Percentiles rank a stretch among this genome's conserved stretches.
Conservation (phyloP, 2,329 filamentous ascomycete species). For the Clathrospora elynae region DNA sequence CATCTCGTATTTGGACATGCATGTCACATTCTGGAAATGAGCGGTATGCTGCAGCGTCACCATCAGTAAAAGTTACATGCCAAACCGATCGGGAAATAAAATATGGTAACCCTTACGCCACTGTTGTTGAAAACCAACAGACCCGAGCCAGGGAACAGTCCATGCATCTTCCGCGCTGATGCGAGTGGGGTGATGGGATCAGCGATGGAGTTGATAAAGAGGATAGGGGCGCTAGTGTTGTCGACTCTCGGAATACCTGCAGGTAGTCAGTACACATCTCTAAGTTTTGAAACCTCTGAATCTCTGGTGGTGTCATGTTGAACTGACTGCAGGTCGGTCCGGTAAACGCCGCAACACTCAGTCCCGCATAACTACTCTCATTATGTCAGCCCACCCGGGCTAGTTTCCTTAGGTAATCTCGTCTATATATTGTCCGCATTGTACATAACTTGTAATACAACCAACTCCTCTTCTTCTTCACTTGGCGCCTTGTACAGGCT, state of each 20-base stretch:
- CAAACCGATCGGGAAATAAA: background rate
- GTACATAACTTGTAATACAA: no score
- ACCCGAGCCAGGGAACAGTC: slow-evolving; percentile 47
- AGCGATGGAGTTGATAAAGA: slow-evolving; percentile 27
- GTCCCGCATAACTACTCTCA: slow-evolving; percentile 19
- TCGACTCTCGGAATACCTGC: slow-evolving; percentile 12
- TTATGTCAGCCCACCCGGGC: no score
- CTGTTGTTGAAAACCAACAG: slow-evolving; percentile 47
- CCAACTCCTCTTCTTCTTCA: no score
- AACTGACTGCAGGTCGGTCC: slow-evolving; percentile 22
- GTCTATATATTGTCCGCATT: no score
- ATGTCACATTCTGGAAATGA: slow-evolving; percentile 17
- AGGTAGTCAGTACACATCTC: no score
- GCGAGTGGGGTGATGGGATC: slow-evolving; percentile 62
- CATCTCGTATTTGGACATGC: slow-evolving; percentile 16
- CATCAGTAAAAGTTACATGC: background rate
- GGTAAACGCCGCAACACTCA: slow-evolving; percentile 8
- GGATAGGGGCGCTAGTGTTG: slow-evolving; percentile 14
- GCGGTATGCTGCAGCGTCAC: slow-evolving; percentile 12
- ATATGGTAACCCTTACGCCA: slow-evolving; percentile 22
- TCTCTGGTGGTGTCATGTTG: slow-evolving; percentile 21
- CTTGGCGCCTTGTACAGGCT: no score
- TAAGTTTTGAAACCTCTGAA: slow-evolving; percentile 28
- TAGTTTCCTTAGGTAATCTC: no score
- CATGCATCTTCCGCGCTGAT: slow-evolving; percentile 45